Evolutionary conservation across 345 rosid genomes (phyloP).

Genomic region (Carallia brachiata): DNA sequence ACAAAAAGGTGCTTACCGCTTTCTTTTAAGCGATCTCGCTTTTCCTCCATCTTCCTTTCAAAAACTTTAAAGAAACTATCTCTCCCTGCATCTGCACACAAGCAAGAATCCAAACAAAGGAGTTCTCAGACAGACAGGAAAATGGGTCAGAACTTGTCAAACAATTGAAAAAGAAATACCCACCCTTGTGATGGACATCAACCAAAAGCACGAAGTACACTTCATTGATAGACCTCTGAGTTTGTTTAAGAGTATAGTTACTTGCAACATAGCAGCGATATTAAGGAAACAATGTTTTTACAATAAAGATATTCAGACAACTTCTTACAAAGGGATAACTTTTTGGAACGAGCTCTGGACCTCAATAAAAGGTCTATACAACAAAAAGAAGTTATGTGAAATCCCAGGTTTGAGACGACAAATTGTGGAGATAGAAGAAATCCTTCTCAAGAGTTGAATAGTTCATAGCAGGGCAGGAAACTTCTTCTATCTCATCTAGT

Average conservation of each 20-base stretch:
- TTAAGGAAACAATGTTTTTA: no score
- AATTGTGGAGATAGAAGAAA: no score
- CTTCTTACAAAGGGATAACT: no score
- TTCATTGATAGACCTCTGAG: not conserved
- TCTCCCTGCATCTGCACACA: constrained; percentile 56
- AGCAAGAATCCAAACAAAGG: constrained; percentile 25
- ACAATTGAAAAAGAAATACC: not conserved
- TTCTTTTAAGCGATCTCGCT: constrained; percentile 65
- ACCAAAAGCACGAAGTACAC: not conserved
- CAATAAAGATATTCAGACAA: no score
- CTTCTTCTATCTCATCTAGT: no score
- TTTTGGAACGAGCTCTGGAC: no score
- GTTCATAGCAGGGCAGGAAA: no score
- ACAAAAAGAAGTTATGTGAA: no score
- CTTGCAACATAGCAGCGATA: constrained; percentile 5
- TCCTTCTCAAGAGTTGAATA: no score
- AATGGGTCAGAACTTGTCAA: constrained; percentile 1
- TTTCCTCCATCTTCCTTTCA: constrained; percentile 82
- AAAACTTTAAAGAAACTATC: constrained; percentile 70
- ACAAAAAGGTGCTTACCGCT: constrained; percentile 50
- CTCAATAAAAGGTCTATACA: no score
- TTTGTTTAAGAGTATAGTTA: not conserved
- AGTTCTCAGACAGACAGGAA: constrained; percentile 6
- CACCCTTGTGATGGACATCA: not conserved
- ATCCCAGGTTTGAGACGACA: no score